These are phyloP conservation scores for Ascosphaera acerosa DNA, from an alignment of 2,329 filamentous ascomycete genomes.

Conservation along the genomic window DNA sequence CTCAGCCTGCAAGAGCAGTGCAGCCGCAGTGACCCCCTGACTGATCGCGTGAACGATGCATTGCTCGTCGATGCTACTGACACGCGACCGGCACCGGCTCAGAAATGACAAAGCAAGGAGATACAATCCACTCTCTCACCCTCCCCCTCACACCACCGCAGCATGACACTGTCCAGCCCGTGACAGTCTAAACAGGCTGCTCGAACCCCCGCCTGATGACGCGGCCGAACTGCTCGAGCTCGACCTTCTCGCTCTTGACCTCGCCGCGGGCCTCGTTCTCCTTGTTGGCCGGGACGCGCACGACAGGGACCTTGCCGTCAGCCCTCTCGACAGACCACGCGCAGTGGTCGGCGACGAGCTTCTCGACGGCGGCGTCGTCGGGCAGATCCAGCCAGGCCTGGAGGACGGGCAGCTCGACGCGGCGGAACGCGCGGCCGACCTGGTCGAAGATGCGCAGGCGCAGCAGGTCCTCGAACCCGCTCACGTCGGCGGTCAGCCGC, in stretches of 20 bases:
- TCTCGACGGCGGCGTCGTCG: constrained; percentile 38
- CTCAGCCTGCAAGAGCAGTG: too few species aligned
- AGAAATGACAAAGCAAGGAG: constrained; percentile 1
- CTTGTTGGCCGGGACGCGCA: constrained; percentile 71
- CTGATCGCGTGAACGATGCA: too few species aligned
- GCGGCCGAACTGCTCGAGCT: constrained; percentile 26
- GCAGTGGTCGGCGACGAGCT: constrained; percentile 64
- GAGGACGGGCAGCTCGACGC: constrained; percentile 40
- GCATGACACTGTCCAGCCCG: too few species aligned
- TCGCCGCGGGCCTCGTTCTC: constrained; percentile 95
- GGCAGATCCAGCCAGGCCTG: constrained; percentile 50
- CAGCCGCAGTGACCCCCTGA: too few species aligned
- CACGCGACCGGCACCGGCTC: not conserved
- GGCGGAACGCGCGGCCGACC: constrained; percentile 55
- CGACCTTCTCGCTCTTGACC: constrained; percentile 85
- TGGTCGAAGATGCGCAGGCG: constrained; percentile 72
- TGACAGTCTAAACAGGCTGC: constrained; percentile 34
- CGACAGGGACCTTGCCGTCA: constrained; percentile 16
- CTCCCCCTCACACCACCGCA: constrained; percentile 5
- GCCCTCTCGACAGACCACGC: constrained; percentile 57
- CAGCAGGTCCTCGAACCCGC: constrained; percentile 85
- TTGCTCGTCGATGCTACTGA: too few species aligned
- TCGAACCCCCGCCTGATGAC: constrained; percentile 71
- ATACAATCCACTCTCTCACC: constrained; percentile 2
- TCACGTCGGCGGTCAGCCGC: constrained; percentile 80